These are phyloP conservation scores for Volvox carteri DNA, from an alignment of 163 green algal species.

Conservation along the genomic window DNA sequence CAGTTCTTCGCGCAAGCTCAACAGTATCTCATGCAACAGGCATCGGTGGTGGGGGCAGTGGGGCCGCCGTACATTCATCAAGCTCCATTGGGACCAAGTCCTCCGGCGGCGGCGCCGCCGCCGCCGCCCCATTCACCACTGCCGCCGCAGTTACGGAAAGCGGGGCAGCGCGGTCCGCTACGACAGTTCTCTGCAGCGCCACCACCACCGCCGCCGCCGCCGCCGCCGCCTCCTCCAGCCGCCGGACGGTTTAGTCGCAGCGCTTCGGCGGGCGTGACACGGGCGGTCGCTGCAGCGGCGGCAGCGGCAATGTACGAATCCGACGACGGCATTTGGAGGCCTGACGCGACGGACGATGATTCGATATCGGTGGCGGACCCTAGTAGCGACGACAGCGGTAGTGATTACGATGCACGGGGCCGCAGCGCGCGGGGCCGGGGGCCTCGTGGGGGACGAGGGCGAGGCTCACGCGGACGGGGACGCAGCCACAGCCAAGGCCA, in stretches of 20 bases:
- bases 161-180: not conserved
- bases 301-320: not conserved
- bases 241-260: not conserved
- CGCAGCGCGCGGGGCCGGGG: not conserved
- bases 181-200: too few relatives aligned
- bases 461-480: not conserved
- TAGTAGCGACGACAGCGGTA: constrained; percentile 12
- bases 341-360: not conserved
- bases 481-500: not conserved
- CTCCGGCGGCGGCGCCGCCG: not conserved
- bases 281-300: not conserved
- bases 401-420: not conserved
- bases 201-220: not conserved
- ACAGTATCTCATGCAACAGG: not conserved
- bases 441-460: not conserved
- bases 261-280: not conserved
- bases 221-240: not conserved
- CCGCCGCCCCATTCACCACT: not conserved
- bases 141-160: constrained; percentile 8
- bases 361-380: not conserved
- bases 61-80: not conserved
- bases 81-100: not conserved
- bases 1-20: not conserved
- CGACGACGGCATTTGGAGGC: not conserved
- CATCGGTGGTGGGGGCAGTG: not conserved